Conservation (phyloP, 805 yeast species). For the Dipodascopsis tothii region DNA sequence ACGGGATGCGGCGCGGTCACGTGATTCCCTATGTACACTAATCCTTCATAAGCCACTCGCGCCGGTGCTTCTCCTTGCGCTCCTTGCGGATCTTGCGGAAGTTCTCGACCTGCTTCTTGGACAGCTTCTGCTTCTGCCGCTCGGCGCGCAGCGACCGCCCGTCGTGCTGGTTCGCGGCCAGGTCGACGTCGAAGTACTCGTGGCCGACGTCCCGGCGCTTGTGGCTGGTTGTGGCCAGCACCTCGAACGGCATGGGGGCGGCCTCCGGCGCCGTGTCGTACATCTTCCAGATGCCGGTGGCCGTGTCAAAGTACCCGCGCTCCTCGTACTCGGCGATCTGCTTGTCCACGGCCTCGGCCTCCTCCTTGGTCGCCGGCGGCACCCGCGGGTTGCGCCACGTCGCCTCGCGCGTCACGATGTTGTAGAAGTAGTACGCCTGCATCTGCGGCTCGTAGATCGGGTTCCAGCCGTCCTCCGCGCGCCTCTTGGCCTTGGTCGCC, state of each 20-base stretch:
- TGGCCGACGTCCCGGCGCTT: neutral
- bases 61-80: conserved; percentile 20
- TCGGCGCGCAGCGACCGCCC: conserved; percentile 22
- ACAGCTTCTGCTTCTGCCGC: conserved; percentile 15
- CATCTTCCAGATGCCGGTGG: neutral
- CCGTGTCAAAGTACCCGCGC: neutral
- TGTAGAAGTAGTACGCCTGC: conserved; percentile 26
- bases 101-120: conserved; percentile 24
- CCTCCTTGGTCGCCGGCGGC: neutral
- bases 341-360: neutral
- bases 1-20: neutral
- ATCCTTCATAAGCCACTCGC: conserved; percentile 21
- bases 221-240: neutral
- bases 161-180: conserved; percentile 12
- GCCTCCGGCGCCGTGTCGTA: neutral
- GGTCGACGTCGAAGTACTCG: conserved; percentile 12
- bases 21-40: too few relatives aligned
- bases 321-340: neutral
- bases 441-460: conserved; percentile 24
- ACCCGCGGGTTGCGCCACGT: conserved; percentile 28
- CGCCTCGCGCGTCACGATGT: conserved; percentile 22
- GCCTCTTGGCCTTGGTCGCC: conserved; percentile 3
- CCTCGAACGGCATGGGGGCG: neutral
- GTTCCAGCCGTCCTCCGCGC: conserved; percentile 26
- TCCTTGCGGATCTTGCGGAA: conserved; percentile 22